These are phyloP conservation scores for Diaporthe sp. DNA, from an alignment of 2,329 filamentous ascomycete genomes.

Conservation along the genomic window DNA sequence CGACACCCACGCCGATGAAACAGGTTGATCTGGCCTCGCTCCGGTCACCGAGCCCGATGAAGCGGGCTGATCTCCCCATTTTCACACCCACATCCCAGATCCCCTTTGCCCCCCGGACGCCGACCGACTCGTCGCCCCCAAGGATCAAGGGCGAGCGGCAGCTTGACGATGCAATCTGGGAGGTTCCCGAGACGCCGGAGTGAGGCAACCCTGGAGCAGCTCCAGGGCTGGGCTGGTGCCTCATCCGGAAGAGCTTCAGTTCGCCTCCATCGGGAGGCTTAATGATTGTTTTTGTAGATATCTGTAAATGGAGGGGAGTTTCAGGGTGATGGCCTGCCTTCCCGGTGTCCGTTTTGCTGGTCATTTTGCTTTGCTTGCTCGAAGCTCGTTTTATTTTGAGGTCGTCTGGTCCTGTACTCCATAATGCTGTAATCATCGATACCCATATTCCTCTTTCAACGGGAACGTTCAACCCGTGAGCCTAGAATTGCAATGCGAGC, in stretches of 20 bases:
- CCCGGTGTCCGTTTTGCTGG: background rate
- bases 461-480: background rate
- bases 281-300: background rate
- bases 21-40: slow-evolving; percentile 39
- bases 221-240: background rate
- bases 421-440: slow-evolving; percentile 33
- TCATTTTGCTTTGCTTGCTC: background rate
- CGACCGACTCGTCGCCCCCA: background rate
- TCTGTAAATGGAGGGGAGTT: background rate
- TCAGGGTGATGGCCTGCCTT: background rate
- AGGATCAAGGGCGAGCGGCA: slow-evolving; percentile 37
- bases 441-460: slow-evolving; percentile 27
- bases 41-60: slow-evolving; percentile 54
- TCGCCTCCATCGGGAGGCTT: background rate
- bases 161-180: slow-evolving; percentile 48
- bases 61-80: slow-evolving; percentile 54
- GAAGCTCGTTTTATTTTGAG: background rate
- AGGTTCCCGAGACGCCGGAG: slow-evolving; percentile 53
- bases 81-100: slow-evolving; percentile 62
- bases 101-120: slow-evolving; percentile 58
- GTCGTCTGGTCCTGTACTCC: background rate
- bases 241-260: background rate
- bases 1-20: slow-evolving; percentile 37
- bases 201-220: slow-evolving; percentile 26
- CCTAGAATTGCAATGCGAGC: background rate